Evolutionary conservation across 2,329 filamentous ascomycete genomes (phyloP).

Genomic region (Aspergillus tubingensis): DNA sequence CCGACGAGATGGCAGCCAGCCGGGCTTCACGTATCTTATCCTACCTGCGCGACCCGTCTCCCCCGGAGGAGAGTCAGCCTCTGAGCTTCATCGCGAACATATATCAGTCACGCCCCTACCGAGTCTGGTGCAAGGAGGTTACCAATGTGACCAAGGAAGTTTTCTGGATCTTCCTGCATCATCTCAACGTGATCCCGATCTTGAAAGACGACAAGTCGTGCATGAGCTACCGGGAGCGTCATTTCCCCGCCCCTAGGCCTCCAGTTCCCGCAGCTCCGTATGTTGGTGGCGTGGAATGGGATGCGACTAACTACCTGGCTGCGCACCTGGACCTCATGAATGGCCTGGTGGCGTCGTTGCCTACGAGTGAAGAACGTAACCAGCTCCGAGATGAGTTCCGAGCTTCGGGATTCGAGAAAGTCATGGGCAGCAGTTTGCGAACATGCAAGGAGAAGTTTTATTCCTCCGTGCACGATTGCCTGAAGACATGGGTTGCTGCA

Average conservation of each 20-base stretch:
- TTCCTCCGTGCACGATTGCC: constrained; percentile 81
- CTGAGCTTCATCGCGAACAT: constrained; percentile 88
- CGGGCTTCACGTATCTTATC: constrained; percentile 73
- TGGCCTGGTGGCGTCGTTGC: constrained; percentile 80
- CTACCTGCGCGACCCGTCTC: constrained; percentile 78
- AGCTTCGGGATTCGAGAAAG: constrained; percentile 86
- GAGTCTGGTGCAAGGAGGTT: constrained; percentile 91
- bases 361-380: constrained; percentile 71
- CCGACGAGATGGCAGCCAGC: constrained; percentile 59
- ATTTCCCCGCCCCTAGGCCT: constrained; percentile 82
- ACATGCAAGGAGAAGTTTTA: constrained; percentile 99
- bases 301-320: constrained; percentile 93
- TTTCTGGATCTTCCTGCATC: constrained; percentile 98
- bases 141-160: constrained; percentile 94
- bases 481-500: constrained; percentile 87
- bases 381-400: constrained; percentile 72
- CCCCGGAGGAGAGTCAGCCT: constrained; percentile 72
- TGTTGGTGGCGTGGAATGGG: constrained; percentile 97
- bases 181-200: constrained; percentile 78
- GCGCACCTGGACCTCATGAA: constrained; percentile 92
- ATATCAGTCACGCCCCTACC: constrained; percentile 82
- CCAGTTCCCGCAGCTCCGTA: constrained; percentile 94
- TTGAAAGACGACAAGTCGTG: constrained; percentile 35
- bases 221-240: constrained; percentile 53
- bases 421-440: constrained; percentile 79